A percentile compares a stretch with the other conserved stretches of the same genome.
Evolutionary conservation across 768 basidiomycete species (phyloP).

Genomic region (Lentinula boryana): DNA sequence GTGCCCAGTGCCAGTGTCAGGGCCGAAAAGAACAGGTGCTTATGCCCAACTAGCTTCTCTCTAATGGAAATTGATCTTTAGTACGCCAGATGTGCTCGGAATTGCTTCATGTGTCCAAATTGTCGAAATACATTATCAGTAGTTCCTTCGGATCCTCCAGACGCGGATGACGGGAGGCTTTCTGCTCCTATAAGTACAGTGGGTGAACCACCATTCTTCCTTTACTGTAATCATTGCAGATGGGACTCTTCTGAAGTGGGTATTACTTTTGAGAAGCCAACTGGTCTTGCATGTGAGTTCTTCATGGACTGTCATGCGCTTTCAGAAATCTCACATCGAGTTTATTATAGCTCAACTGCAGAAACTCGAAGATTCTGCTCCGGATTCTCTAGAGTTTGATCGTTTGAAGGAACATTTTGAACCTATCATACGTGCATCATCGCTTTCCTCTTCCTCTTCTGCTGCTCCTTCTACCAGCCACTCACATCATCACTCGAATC

Average conservation of each 20-base stretch:
- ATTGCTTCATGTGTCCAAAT: constrained; percentile 95
- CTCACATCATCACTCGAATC: constrained; percentile 74
- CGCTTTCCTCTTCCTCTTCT: constrained; percentile 62
- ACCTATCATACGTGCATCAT: constrained; percentile 82
- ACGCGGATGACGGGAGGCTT: constrained; percentile 49
- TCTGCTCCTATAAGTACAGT: constrained; percentile 49
- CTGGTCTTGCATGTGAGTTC: constrained; percentile 80
- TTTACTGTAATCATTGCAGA: constrained; percentile 88
- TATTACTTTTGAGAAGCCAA: constrained; percentile 94
- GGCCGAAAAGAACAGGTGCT: constrained; percentile 92
- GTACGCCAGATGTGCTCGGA: constrained; percentile 80
- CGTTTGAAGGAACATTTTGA: constrained; percentile 96
- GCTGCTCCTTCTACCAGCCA: constrained; percentile 41
- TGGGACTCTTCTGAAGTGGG: constrained; percentile 94
- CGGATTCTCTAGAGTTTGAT: constrained; percentile 87
- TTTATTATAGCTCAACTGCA: constrained; percentile 75
- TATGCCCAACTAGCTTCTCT: background rate
- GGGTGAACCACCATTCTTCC: constrained; percentile 85
- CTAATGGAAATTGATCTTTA: background rate
- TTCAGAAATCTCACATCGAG: constrained; percentile 5
- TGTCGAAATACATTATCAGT: constrained; percentile 88
- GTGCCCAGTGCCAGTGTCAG: constrained; percentile 98
- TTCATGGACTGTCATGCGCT: background rate
- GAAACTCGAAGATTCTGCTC: constrained; percentile 80
- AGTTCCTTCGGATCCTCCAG: constrained; percentile 83